These are phyloP conservation scores for Crepidotus variabilis DNA, from an alignment of 768 basidiomycete species.

Conservation along the genomic window DNA sequence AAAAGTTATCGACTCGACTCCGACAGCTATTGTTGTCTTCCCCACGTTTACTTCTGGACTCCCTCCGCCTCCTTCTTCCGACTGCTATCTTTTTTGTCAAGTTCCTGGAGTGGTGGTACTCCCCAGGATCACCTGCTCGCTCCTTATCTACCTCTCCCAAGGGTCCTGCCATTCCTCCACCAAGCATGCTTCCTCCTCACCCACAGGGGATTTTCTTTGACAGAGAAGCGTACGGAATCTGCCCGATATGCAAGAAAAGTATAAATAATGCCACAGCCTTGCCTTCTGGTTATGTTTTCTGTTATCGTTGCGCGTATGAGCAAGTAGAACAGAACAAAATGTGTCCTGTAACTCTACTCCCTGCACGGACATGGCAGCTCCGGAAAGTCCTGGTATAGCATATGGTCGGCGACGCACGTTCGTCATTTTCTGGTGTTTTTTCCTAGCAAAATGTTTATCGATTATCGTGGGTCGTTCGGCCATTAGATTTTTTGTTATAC, in stretches of 20 bases:
- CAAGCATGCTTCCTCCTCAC: slow-evolving; percentile 70
- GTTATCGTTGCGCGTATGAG: slow-evolving; percentile 87
- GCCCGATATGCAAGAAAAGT: slow-evolving; percentile 70
- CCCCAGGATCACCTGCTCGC: slow-evolving; percentile 82
- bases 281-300: slow-evolving; percentile 93
- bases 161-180: slow-evolving; percentile 74
- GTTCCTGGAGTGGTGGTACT: slow-evolving; percentile 99
- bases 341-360: slow-evolving; percentile 87
- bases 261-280: slow-evolving; percentile 87
- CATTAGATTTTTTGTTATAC: slow-evolving; percentile 11
- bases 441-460: slow-evolving; percentile 15
- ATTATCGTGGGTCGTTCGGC: slow-evolving; percentile 16
- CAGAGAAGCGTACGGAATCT: slow-evolving; percentile 67
- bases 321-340: slow-evolving; percentile 71
- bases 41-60: slow-evolving; percentile 70
- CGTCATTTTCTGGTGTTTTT: slow-evolving; percentile 22
- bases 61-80: slow-evolving; percentile 74
- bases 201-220: slow-evolving; percentile 68
- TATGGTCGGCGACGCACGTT: slow-evolving; percentile 42
- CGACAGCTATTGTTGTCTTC: slow-evolving; percentile 45
- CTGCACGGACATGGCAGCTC: slow-evolving; percentile 74
- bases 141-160: slow-evolving; percentile 59
- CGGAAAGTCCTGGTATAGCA: slow-evolving; percentile 78
- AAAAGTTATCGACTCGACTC: slow-evolving; percentile 38
- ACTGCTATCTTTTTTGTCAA: slow-evolving; percentile 93